Conservation (phyloP, 345 rosid genomes). For the Punica granatum region DNA sequence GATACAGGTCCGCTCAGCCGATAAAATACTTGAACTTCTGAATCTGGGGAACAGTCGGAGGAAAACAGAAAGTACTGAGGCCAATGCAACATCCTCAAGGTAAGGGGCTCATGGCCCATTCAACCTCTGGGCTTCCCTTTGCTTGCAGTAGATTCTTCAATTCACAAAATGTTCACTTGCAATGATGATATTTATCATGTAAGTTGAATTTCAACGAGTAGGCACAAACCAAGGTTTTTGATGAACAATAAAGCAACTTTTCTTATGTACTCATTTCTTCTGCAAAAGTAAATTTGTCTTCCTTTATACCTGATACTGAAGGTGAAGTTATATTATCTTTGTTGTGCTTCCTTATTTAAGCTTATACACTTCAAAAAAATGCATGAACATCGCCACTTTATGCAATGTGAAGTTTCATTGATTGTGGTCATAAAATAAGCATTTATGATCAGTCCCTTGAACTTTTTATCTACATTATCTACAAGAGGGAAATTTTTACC, state of each 20-base stretch:
- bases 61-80: slow-evolving; percentile 92
- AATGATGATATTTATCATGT: background rate
- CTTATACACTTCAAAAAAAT: background rate
- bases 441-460: too few relatives aligned
- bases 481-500: too few relatives aligned
- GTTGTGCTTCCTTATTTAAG: background rate
- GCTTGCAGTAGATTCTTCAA: background rate
- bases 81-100: slow-evolving; percentile 90
- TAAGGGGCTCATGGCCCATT: slow-evolving; percentile 8
- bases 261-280: background rate
- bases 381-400: background rate
- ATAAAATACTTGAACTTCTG: slow-evolving; percentile 83
- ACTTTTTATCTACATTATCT: too few relatives aligned
- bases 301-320: background rate
- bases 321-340: background rate
- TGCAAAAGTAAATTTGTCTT: background rate
- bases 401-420: background rate
- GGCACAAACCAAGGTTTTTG: background rate
- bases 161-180: background rate
- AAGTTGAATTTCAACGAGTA: background rate
- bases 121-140: background rate
- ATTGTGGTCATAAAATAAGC: background rate
- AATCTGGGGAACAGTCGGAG: slow-evolving; percentile 87
- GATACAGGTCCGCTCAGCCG: slow-evolving; percentile 75
- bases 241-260: background rate